phyloP scores from a whole-genome alignment of 345 rosid species.

The Rhodamnia argentea region DNA sequence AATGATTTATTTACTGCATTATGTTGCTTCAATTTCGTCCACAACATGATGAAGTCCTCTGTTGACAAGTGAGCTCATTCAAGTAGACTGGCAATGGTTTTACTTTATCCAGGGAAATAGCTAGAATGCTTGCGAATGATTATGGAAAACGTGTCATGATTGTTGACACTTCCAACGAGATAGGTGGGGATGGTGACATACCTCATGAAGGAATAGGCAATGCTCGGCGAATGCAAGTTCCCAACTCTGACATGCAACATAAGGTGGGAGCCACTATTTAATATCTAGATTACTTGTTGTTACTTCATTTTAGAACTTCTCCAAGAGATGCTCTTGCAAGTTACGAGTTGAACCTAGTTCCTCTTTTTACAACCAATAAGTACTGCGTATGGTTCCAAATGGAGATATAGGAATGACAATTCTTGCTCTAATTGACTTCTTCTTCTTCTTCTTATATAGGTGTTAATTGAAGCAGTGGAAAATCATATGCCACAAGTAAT shows the following conservation, averaged over 20 bases:
- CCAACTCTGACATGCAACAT: conserved; percentile 74
- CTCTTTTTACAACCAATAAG: background rate
- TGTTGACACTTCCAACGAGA: conserved; percentile 93
- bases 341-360: background rate
- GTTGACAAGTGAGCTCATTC: background rate
- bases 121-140: conserved; percentile 88
- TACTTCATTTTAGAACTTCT: background rate
- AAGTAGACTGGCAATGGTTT: background rate
- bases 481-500: conserved; percentile 97
- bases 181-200: conserved; percentile 97
- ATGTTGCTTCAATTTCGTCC: background rate
- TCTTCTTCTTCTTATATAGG: conserved; percentile 25
- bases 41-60: background rate
- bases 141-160: conserved; percentile 81
- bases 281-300: background rate
- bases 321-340: background rate
- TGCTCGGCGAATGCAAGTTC: conserved; percentile 98
- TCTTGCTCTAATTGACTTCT: background rate
- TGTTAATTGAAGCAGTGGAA: conserved; percentile 83
- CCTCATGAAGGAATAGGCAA: conserved; percentile 90
- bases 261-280: conserved; percentile 31
- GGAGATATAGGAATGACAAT: background rate
- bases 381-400: background rate
- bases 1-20: background rate
- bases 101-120: conserved; percentile 57